Base-by-base conservation (phyloP, 192 early-diverging fungal species). In the Coemansia sp. region DNA sequence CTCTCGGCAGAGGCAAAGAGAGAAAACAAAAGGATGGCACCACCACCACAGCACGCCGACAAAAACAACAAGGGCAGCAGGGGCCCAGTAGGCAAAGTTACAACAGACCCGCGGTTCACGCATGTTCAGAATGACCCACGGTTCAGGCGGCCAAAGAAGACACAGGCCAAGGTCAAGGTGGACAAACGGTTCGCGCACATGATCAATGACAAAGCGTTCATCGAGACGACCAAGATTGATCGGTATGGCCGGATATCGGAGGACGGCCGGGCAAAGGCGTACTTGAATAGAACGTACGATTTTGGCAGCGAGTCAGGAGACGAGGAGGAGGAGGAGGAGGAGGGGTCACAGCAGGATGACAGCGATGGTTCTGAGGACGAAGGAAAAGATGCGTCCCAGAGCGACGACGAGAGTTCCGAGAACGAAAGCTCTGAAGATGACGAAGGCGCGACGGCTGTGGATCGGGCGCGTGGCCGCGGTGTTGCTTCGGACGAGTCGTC, bases 101-200 rank as follows among this genome's bases (percentile, higher is more conserved):
- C 85, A 12, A 53, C 68, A 5, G 95, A 97, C 75, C 68, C 88
- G 48, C 89, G 95, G 55, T 97, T 97, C 73, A 65, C 84, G 5
- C 87, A 88, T 69, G 87, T 95, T 17, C 90, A 91, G 62, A 77
- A 85, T 12, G 95, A 98, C 75, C 94, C 95, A 56, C 88, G 94
- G 32, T 92, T 92, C 72, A 68, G 79, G 62, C 79, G 88, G 67
- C 87, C 95, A 22, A 89, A 89, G 63, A 94, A 93, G 80, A 88
- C 87, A 66, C 89, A 90, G 55, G 79, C 75, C 53, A 97, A 98
- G 74, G 87, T 98, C 59, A 87, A 86, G 12, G 87, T 98, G 38
- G 97, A 98, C 86, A 85, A 88, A 66, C 91, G 97, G 48, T 98
- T 98, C 76, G 68, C 86, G 10, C 76, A 84, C 19, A 93, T 98